These are phyloP conservation scores for Ophiostoma ips DNA, from an alignment of 2,329 filamentous ascomycete species.

Conservation along the genomic window DNA sequence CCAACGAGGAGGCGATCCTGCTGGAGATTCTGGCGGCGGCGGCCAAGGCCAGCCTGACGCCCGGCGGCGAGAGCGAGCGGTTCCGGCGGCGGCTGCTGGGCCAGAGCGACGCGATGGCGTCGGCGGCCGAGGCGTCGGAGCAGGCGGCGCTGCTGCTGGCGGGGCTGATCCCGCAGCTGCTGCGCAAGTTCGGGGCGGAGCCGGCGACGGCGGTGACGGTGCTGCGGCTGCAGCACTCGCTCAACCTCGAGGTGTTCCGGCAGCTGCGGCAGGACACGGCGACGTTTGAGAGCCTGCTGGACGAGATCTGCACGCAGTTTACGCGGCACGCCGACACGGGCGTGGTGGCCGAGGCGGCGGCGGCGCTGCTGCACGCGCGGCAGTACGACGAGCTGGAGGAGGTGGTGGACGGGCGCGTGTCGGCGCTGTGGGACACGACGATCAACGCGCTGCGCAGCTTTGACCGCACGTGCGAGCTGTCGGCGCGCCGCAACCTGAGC, in stretches of 20 bases:
- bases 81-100: constrained; percentile 40
- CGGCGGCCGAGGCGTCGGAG: constrained; percentile 51
- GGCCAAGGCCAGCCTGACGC: constrained; percentile 59
- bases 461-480: constrained; percentile 57
- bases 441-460: constrained; percentile 60
- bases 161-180: constrained; percentile 63
- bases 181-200: constrained; percentile 88
- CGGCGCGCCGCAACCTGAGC: constrained; percentile 53
- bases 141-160: constrained; percentile 67
- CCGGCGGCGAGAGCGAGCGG: constrained; percentile 48
- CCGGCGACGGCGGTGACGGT: constrained; percentile 77
- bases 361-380: constrained; percentile 71
- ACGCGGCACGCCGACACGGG: constrained; percentile 77
- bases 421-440: constrained; percentile 73
- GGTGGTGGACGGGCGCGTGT: constrained; percentile 64
- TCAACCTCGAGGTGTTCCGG: constrained; percentile 78
- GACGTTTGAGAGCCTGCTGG: constrained; percentile 65
- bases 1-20: constrained; percentile 69
- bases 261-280: constrained; percentile 77
- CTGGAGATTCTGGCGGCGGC: constrained; percentile 76
- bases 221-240: constrained; percentile 68
- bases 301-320: constrained; percentile 91
- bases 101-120: constrained; percentile 20
- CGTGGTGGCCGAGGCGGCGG: constrained; percentile 71
- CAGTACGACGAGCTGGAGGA: constrained; percentile 83